Conservation (phyloP, 768 basidiomycete species). For the Auricularia cornea region DNA sequence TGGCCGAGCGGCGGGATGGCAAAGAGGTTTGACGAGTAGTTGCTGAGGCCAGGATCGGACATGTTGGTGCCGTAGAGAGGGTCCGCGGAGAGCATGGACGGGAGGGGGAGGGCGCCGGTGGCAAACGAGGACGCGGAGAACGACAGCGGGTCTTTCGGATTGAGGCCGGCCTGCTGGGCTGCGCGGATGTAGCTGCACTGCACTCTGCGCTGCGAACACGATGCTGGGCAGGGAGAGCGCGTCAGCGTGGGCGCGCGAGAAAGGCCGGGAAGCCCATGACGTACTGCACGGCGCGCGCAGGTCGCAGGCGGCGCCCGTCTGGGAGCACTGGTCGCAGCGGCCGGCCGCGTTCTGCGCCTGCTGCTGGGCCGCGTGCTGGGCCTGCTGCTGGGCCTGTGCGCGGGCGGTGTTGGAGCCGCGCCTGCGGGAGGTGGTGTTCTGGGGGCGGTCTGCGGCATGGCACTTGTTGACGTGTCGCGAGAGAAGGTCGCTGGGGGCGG, state of each 20-base stretch:
- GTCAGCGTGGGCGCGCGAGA: not conserved
- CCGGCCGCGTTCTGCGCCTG: constrained; percentile 31
- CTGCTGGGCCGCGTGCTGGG: constrained; percentile 35
- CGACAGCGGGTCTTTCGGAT: not conserved
- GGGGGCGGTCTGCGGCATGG: constrained; percentile 64
- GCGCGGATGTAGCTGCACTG: constrained; percentile 6
- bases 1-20: not conserved
- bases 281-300: constrained; percentile 10
- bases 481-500: constrained; percentile 57
- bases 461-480: constrained; percentile 85
- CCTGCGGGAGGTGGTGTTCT: constrained; percentile 7
- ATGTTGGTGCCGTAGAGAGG: not conserved
- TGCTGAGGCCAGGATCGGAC: not conserved
- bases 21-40: not conserved
- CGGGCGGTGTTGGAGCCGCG: constrained; percentile 62
- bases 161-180: not conserved
- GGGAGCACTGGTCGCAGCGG: constrained; percentile 80
- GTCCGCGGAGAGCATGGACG: not conserved
- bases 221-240: not conserved
- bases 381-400: constrained; percentile 42
- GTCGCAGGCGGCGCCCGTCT: constrained; percentile 39
- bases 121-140: not conserved
- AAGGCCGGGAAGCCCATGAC: not conserved
- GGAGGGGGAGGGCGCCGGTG: not conserved
- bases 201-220: constrained; percentile 6